Evolutionary conservation across 768 basidiomycete genomes (phyloP), one percentile per base, ranked within the genome.

Genomic region (Omphalotus guepiniiformis): DNA sequence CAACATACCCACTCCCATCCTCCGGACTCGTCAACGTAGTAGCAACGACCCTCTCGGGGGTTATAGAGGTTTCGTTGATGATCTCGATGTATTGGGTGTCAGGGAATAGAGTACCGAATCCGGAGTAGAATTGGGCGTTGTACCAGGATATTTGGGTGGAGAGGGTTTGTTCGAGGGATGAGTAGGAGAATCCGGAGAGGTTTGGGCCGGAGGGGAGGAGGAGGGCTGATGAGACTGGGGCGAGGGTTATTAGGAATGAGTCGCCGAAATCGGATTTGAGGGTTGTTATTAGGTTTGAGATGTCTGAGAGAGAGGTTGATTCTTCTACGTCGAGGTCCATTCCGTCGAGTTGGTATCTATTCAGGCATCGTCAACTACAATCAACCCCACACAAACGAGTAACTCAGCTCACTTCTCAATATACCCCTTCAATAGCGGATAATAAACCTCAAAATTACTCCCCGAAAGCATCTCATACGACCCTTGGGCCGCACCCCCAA

Each of bases 261-360:
- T 44, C 35, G 26, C 59, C 61, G 35, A 62, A 59, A 40, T 60
- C 59, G 4, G 50, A 8, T 42, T 58, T 60, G 39, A 62, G 59
- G 15, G 32, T 39, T 18, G 46, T 50, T 25, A 61, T 61, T 47
- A 61, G 53, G 18, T 47, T 50, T 40, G 43, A 46, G 8, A 61
- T 53, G 19, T 45, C 45, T 13, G 48, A 42, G 27, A 53, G 18
- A 18, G 48, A 22, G 18, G 56, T 56, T 1, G 26, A 37, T 47
- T 62, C 56, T 41, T 62, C 60, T 13, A 62, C 56, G 39, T 62
- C 60, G 18, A 62, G 53, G 29, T 62, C 60, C 55, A 62, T 53
- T 18, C 60, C 60, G 47, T 62, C 60, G 8, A 62, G 51, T 6
- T 54, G 13, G 42, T 58, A 56, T 30, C 57, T 58, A 45, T n/a